Conservation (phyloP, 805 yeast genomes). For the Sugiyamaella lignohabitans region DNA sequence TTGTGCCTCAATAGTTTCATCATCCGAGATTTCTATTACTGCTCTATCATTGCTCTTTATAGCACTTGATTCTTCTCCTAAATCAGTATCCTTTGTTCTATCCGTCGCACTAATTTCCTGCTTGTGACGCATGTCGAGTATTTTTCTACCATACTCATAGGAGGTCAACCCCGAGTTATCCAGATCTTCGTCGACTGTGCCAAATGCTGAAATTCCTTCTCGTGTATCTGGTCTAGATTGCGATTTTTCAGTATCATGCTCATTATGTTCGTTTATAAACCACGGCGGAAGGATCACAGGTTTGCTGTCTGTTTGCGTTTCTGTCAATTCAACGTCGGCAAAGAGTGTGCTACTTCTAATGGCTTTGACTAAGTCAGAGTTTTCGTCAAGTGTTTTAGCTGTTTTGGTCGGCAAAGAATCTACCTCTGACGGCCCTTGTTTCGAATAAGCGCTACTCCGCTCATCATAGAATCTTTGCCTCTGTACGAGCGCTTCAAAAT, state of each 20-base stretch:
- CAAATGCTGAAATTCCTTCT: slow-evolving; percentile 1
- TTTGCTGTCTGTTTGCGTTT: background rate
- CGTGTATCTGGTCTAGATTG: background rate
- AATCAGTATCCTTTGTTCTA: background rate
- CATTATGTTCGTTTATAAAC: slow-evolving; percentile 19
- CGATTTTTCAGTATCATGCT: slow-evolving; percentile 15
- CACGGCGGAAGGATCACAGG: slow-evolving; percentile 11
- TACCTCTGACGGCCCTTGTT: background rate
- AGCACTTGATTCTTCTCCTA: background rate
- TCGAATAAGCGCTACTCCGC: background rate
- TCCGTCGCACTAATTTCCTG: no score
- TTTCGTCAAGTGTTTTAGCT: background rate
- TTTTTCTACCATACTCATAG: slow-evolving; percentile 5
- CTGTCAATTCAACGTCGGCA: background rate
- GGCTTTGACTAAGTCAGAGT: slow-evolving; percentile 1
- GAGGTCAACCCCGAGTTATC: slow-evolving; percentile 8
- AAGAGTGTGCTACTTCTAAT: slow-evolving; percentile 3
- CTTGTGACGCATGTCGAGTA: background rate
- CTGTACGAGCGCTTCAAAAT: slow-evolving; percentile 24
- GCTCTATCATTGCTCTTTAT: no score
- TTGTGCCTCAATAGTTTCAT: background rate
- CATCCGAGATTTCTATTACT: background rate
- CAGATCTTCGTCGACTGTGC: background rate
- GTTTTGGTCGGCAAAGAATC: no score
- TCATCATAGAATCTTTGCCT: slow-evolving; percentile 21